Evolutionary conservation across 2,329 filamentous ascomycete genomes (phyloP).

Genomic region (Tolypocladium ovalisporum): DNA sequence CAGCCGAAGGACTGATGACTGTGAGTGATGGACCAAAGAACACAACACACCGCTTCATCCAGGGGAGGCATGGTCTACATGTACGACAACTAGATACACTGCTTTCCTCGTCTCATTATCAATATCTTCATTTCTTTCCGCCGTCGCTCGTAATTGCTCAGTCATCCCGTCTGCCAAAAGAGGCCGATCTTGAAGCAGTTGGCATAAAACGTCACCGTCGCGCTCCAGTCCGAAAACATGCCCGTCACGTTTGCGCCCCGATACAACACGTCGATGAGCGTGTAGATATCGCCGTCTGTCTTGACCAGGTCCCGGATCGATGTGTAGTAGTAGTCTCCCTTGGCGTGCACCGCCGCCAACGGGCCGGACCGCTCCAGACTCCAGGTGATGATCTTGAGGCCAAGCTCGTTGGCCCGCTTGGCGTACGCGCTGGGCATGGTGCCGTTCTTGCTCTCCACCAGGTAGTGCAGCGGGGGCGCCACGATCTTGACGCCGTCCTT

Average conservation of each 20-base stretch:
- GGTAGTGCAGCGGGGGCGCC: conserved; percentile 51
- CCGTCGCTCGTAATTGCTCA: neutral
- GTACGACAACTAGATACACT: neutral
- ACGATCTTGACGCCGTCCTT: conserved; percentile 50
- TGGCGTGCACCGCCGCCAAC: conserved; percentile 34
- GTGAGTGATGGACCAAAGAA: neutral
- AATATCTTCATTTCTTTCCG: neutral
- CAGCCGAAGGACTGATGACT: too few relatives aligned
- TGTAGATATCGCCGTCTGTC: conserved; percentile 56
- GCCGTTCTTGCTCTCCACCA: conserved; percentile 40
- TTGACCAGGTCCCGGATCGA: conserved; percentile 42
- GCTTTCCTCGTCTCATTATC: neutral
- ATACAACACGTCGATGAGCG: conserved; percentile 53
- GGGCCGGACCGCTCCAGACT: conserved; percentile 56
- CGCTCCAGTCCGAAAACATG: conserved; percentile 61
- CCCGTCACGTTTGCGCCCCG: conserved; percentile 48
- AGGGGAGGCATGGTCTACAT: neutral
- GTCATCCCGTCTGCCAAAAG: neutral
- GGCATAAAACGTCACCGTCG: conserved; percentile 59
- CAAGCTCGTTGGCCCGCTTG: conserved; percentile 44
- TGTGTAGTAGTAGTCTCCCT: conserved; percentile 44
- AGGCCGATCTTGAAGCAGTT: conserved; percentile 46
- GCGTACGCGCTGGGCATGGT: conserved; percentile 54
- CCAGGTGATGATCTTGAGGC: conserved; percentile 58
- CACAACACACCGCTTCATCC: too few relatives aligned